phyloP scores from a whole-genome alignment of 1,284 basidiomycete species.

The Ceratobasidium sp. region DNA sequence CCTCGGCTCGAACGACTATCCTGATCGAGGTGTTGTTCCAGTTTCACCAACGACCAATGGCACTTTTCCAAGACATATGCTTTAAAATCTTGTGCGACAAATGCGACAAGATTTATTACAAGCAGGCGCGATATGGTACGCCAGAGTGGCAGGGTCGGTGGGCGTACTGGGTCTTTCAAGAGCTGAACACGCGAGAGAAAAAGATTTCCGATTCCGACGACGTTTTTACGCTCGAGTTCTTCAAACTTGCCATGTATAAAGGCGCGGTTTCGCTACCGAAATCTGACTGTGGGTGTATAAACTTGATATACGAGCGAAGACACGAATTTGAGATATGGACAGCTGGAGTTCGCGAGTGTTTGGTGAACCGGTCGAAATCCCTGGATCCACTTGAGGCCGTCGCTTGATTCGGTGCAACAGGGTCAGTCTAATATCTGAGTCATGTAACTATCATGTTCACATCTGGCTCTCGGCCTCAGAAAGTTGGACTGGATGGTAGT shows the following conservation, averaged over 20 bases:
- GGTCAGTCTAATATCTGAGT: too few species aligned
- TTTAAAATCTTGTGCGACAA: not conserved
- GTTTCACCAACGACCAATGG: conserved; percentile 3
- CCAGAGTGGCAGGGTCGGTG: conserved; percentile 32
- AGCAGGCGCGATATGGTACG: not conserved
- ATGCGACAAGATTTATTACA: not conserved
- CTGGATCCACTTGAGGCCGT: not conserved
- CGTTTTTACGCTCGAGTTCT: conserved; percentile 5
- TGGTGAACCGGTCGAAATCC: not conserved
- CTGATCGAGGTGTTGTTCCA: conserved; percentile 4
- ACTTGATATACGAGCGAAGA: not conserved
- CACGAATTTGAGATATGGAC: not conserved
- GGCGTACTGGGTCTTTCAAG: conserved; percentile 13
- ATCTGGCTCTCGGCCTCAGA: too few species aligned
- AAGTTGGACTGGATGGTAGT: too few species aligned
- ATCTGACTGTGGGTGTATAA: not conserved
- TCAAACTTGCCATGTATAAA: not conserved
- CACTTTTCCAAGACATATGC: not conserved
- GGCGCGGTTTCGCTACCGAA: not conserved
- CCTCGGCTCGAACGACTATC: not conserved
- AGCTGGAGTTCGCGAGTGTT: not conserved
- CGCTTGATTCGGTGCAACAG: not conserved
- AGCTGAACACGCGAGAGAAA: not conserved
- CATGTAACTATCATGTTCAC: too few species aligned
- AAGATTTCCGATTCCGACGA: not conserved